These are phyloP conservation scores for Salinomyces thailandicus DNA, from an alignment of 2,329 filamentous ascomycete genomes.

Conservation along the genomic window DNA sequence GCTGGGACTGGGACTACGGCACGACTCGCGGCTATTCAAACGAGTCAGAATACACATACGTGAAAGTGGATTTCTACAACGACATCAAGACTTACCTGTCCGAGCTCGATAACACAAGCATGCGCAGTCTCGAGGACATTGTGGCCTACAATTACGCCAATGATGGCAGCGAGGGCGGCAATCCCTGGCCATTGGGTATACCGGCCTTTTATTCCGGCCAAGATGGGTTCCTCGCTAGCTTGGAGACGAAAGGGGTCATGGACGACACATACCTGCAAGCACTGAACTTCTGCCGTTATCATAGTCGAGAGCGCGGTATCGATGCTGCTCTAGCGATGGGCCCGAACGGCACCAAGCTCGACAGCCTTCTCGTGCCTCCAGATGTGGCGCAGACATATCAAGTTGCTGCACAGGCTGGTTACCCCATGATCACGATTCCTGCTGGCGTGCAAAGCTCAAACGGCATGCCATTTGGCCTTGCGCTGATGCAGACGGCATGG, in stretches of 20 bases:
- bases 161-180: conserved; percentile 55
- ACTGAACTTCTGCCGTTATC: conserved; percentile 49
- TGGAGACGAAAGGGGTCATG: conserved; percentile 49
- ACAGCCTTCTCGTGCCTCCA: conserved; percentile 57
- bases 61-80: conserved; percentile 63
- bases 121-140: conserved; percentile 54
- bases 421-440: conserved; percentile 33
- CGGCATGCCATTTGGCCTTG: not conserved
- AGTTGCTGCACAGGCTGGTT: conserved; percentile 64
- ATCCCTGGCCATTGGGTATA: conserved; percentile 31
- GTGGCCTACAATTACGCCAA: conserved; percentile 51
- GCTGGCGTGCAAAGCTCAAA: not conserved
- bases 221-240: conserved; percentile 56
- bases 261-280: conserved; percentile 59
- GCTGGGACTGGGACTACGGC: conserved; percentile 69
- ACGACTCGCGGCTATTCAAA: conserved; percentile 53
- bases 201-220: conserved; percentile 62
- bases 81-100: conserved; percentile 55
- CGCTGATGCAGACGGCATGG: not conserved
- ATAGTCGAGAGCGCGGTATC: conserved; percentile 55
- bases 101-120: conserved; percentile 50
- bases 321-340: conserved; percentile 44
- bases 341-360: conserved; percentile 37
- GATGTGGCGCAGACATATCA: conserved; percentile 59
- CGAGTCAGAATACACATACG: conserved; percentile 61